These are phyloP conservation scores for Rehmannia glutinosa DNA, from an alignment of 257 asterid species.

Conservation along the genomic window DNA sequence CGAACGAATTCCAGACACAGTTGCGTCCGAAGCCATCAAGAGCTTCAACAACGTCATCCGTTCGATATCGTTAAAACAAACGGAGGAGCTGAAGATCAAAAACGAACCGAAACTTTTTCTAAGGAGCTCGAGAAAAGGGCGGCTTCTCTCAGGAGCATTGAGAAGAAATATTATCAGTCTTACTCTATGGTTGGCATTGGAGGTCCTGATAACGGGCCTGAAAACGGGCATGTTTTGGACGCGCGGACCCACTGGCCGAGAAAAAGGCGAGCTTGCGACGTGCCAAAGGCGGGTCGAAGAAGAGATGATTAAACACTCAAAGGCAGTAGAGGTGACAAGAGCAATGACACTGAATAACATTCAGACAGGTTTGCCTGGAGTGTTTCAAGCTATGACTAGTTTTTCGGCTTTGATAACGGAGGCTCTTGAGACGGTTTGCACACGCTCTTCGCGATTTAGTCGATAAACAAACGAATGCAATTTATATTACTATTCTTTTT, in stretches of 20 bases:
- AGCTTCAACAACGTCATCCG: constrained; percentile 87
- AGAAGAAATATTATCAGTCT: constrained; percentile 74
- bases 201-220: constrained; percentile 45
- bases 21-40: constrained; percentile 90
- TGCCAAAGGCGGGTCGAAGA: constrained; percentile 87
- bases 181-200: constrained; percentile 85
- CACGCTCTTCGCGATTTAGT: constrained; percentile 68
- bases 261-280: constrained; percentile 69
- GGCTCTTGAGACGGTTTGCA: constrained; percentile 76
- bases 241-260: constrained; percentile 87
- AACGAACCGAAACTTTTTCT: constrained; percentile 49
- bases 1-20: constrained; percentile 86
- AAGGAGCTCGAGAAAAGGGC: constrained; percentile 87
- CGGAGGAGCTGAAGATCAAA: constrained; percentile 79
- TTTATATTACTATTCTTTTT: no score
- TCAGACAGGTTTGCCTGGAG: constrained; percentile 95
- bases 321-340: constrained; percentile 85
- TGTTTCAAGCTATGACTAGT: constrained; percentile 91
- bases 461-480: not conserved
- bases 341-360: constrained; percentile 87
- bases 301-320: constrained; percentile 68
- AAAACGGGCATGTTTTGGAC: constrained; percentile 56
- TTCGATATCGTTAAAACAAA: constrained; percentile 63
- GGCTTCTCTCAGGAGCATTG: constrained; percentile 61
- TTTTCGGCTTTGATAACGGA: constrained; percentile 71